A percentile compares a stretch with the other conserved stretches of the same genome.
phyloP scores from a whole-genome alignment of 164 flowering plant species.

The Echeveria elegans region DNA sequence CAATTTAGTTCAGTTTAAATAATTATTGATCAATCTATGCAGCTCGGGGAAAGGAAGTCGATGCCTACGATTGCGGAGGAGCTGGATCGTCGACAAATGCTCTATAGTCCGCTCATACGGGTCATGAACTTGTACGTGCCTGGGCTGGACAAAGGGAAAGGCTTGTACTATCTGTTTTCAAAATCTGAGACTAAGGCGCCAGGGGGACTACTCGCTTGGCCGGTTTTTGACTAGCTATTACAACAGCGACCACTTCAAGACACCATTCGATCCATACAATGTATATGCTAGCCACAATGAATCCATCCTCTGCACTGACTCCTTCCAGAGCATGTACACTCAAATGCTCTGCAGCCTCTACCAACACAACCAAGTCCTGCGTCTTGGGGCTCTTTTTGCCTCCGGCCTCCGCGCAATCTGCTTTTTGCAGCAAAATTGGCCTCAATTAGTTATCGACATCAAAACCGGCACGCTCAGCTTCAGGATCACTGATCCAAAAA shows the following conservation, averaged over 20 bases:
- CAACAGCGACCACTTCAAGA: constrained; percentile 48
- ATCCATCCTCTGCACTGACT: constrained; percentile 45
- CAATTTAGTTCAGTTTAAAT: neutral
- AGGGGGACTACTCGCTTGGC: constrained; percentile 51
- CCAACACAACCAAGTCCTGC: constrained; percentile 38
- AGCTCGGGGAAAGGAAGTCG: constrained; percentile 62
- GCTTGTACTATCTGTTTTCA: constrained; percentile 41
- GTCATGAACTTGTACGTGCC: constrained; percentile 62
- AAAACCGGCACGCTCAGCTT: constrained; percentile 32
- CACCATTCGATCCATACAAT: constrained; percentile 43
- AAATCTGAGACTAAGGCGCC: constrained; percentile 54
- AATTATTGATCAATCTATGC: constrained; percentile 6
- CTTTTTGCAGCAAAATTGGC: constrained; percentile 52
- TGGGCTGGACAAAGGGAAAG: constrained; percentile 54
- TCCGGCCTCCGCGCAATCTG: constrained; percentile 59
- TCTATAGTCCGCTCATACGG: constrained; percentile 59
- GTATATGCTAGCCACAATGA: constrained; percentile 49
- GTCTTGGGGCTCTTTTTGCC: constrained; percentile 57
- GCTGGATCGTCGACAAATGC: constrained; percentile 43
- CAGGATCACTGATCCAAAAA: constrained; percentile 26
- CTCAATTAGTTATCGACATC: constrained; percentile 31
- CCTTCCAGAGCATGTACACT: constrained; percentile 55
- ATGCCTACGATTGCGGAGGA: constrained; percentile 55
- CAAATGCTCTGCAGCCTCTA: constrained; percentile 58
- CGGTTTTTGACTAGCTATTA: constrained; percentile 47